Evolutionary conservation across 2,329 filamentous ascomycete species (phyloP), one percentile per base, ranked within the genome.

Genomic region (Balansia obtecta): DNA sequence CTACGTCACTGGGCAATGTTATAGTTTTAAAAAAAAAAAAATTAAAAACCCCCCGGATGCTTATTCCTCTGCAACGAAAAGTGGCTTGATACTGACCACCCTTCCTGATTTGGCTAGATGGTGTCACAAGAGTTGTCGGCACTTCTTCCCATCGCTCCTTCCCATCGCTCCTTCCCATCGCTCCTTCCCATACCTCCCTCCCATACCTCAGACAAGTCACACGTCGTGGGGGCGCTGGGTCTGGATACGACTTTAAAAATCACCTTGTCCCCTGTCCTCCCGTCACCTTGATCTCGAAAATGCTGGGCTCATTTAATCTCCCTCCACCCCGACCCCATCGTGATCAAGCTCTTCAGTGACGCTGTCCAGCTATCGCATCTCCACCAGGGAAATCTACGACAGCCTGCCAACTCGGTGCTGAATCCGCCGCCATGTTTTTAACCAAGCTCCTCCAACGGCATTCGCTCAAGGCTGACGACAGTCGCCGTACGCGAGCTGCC

Each of bases 361-460:
- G 4, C 34, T 37, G 34, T 15, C 34, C 5, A n/a, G 39, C 16
- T 18, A 8, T 18, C 4, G 39, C 39, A 11, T 16, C 39, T 2
- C 9, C 18, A n/a, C 39, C 39, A 20, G 10, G 13, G n/a, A 13
- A 15, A 20, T 18, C 39, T 20, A 18, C 41, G 18, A 43, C 22
- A 43, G 18, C 20, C 3, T 38, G 38, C 46, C 37, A 33, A 16
- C 20, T 8, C 7, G 15, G 15, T 15, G 5, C 45, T 40, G 9
- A 18, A n/a, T 20, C 27, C 33, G 15, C 30, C 27, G 39, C 49
- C 45, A 60, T 76, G 74, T 65, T 66, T 16, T 58, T 68, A 57
- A 71, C 68, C 41, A 63, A 66, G 20, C 76, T 74, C 57, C 55
- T 73, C 60, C 68, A 66, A 60, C 63, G 63, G 45, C 68, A 71